These are phyloP conservation scores for Alternaria triticina DNA, from an alignment of 2,329 filamentous ascomycete species.

Conservation along the genomic window DNA sequence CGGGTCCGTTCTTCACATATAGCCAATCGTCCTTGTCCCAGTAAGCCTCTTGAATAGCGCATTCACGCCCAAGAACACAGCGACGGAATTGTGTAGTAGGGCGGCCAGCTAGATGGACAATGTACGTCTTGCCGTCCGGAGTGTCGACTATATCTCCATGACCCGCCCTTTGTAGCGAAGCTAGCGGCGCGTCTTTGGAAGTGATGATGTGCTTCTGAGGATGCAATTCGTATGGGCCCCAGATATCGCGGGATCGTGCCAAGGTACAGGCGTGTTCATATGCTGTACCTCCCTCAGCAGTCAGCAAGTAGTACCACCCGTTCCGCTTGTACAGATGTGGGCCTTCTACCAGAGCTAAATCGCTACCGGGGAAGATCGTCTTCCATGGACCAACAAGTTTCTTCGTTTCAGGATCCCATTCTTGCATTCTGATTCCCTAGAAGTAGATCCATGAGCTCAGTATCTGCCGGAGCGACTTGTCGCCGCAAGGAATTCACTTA, in stretches of 20 bases:
- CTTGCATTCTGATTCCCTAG: conserved; percentile 61
- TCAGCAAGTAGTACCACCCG: conserved; percentile 46
- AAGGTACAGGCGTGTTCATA: conserved; percentile 51
- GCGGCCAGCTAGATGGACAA: conserved; percentile 45
- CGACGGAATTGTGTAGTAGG: conserved; percentile 41
- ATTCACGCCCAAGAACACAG: conserved; percentile 47
- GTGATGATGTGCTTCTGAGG: conserved; percentile 52
- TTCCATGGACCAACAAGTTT: conserved; percentile 63
- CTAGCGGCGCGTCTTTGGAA: conserved; percentile 43
- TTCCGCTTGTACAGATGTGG: conserved; percentile 48
- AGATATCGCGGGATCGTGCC: conserved; percentile 46
- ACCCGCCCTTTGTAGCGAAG: conserved; percentile 43
- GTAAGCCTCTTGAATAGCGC: conserved; percentile 62
- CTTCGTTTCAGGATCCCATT: conserved; percentile 59
- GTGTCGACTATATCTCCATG: conserved; percentile 49
- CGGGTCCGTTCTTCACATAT: conserved; percentile 63
- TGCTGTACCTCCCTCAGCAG: conserved; percentile 50
- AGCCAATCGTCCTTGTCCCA: conserved; percentile 69
- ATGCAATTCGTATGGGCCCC: conserved; percentile 52
- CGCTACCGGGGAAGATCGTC: conserved; percentile 61
- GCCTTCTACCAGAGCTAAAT: conserved; percentile 53
- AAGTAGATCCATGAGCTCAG: background rate
- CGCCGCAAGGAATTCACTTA: background rate
- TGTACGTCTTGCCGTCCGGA: conserved; percentile 40
- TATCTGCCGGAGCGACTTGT: background rate